Base-by-base conservation (phyloP, 768 basidiomycete genomes). In the Serpula lacrymans region DNA sequence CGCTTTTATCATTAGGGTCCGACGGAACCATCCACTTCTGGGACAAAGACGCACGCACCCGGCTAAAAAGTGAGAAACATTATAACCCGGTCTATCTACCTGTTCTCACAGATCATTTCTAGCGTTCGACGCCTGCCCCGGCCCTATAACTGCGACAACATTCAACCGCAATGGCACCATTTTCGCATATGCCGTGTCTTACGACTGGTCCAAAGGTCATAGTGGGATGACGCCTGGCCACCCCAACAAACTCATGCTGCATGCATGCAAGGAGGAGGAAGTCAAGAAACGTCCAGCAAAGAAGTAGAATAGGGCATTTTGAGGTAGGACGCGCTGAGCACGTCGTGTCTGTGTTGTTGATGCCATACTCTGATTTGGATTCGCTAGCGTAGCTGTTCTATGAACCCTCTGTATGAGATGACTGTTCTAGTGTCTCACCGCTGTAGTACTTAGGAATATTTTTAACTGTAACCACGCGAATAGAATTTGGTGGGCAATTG, bases 171-270 rank as follows among this genome's bases (percentile, higher is more conserved):
- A 78, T 18, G 90, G 90, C 21, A 81, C 71, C 22, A 88, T 96
- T 48, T 90, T 96, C 55, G 94, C 92, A 0, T 96, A 96, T 50
- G 85, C 91, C 1, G 64, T 95, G 17, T 91, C 90, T 10, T 95
- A 95, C 49, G 92, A 95, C 55, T 95, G 92, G 92, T 87, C 84
- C 12, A 92, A 92, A 58, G 90, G 91, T 6, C 87, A 92, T 59
- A 80, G 82, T 10, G 92, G 91, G 16, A 89, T 85, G 75, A 84
- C 84, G 4, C 71, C 76, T 2, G 68, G 70, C 6, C 64, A 65
- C 38, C 78, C 82, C 13, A 90, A 89, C 67, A 89, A 91, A 62
- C 60, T 92, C 50, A 84, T 87, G 79, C 55, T 92, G 50, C 88
- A 90, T 55, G 80, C 82, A 16, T 85, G 84, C 70, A 89, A 88